Evolutionary conservation across 441 rosid genomes (phyloP).

Genomic region (Jatropha podagrica): DNA sequence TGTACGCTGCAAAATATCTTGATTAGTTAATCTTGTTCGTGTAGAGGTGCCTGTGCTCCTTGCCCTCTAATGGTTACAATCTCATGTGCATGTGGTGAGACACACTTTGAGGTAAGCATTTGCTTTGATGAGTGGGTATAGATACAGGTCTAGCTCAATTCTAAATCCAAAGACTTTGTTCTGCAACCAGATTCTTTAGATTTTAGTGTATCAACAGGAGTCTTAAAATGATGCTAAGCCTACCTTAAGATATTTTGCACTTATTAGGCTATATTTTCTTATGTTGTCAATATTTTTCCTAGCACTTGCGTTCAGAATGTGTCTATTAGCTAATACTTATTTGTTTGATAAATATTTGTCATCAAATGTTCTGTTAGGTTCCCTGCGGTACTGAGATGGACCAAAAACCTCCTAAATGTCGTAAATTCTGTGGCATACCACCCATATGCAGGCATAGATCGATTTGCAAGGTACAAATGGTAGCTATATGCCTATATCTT

Average conservation of each 20-base stretch:
- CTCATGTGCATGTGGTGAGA: slow-evolving; percentile 82
- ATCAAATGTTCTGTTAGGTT: slow-evolving; percentile 48
- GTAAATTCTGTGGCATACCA: slow-evolving; percentile 58
- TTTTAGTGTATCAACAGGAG: background rate
- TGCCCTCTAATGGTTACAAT: slow-evolving; percentile 90
- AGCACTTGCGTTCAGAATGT: background rate
- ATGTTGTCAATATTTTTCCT: background rate
- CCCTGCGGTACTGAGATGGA: slow-evolving; percentile 92
- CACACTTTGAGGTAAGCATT: slow-evolving; percentile 69
- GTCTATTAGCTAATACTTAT: background rate
- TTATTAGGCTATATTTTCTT: background rate
- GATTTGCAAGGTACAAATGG: slow-evolving; percentile 53
- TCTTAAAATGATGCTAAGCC: slow-evolving; percentile 1
- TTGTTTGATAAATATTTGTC: slow-evolving; percentile 5
- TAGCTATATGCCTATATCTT: background rate
- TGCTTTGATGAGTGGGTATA: background rate
- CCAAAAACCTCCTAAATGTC: slow-evolving; percentile 91
- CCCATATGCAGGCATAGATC: slow-evolving; percentile 77
- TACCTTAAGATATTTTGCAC: background rate
- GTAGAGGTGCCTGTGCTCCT: slow-evolving; percentile 94
- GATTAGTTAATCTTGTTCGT: slow-evolving; percentile 29
- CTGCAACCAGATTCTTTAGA: background rate
- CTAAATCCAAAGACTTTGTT: background rate
- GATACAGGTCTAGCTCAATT: background rate
- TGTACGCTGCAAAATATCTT: slow-evolving; percentile 6